Base-by-base conservation (phyloP, 1,284 basidiomycete genomes). In the Ganoderma meredithae region DNA sequence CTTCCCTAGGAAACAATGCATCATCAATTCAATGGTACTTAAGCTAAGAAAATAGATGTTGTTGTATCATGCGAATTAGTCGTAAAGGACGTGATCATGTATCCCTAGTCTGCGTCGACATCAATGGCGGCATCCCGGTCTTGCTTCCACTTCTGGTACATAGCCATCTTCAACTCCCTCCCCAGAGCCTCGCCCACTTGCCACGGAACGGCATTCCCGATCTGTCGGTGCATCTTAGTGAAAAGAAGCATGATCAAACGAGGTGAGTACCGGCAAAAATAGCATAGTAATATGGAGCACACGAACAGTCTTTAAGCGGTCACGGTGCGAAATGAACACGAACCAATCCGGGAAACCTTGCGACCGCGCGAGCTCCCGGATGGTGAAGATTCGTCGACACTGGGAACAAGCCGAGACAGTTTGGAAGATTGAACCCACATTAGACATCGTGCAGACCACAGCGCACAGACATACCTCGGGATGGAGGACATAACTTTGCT, bases 261-360 rank as follows among this genome's bases (percentile, higher is more conserved):
- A 17, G 5, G 36, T 63, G 60, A 65, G 56, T 44, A 10, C 17
- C 36, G 31, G 31, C 2, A 12, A 27, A 36, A 8, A 19, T 1
- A 44, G 33, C 10, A 0, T 15, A 47, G 41, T 17, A 12, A 31
- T 47, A 31, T 44, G 39, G 43, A 27, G 13, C 10, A 17, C 7
- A 81, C 89, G 71, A 69, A 93, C 92, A 0, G 88, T 90, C 43
- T 85, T 81, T 13, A 92, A 82, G 60, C 84, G 85, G 43, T 85
- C 75, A 5, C 83, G 78, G 1, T 82, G 70, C 1, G 90, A 81
- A 64, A 83, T 73, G 71, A 94, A 93, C 0, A 84, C 77, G 70
- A 92, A 93, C 72, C 83, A 78, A 71, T 94, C 92, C 0, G 92
- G 90, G 74, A 94, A 92, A 0, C 92, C 92, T 80, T 94, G 92